Evolutionary conservation across 2,329 filamentous ascomycete genomes (phyloP), one percentile per base, ranked within the genome.

Genomic region (Ceratocystis harringtonii): DNA sequence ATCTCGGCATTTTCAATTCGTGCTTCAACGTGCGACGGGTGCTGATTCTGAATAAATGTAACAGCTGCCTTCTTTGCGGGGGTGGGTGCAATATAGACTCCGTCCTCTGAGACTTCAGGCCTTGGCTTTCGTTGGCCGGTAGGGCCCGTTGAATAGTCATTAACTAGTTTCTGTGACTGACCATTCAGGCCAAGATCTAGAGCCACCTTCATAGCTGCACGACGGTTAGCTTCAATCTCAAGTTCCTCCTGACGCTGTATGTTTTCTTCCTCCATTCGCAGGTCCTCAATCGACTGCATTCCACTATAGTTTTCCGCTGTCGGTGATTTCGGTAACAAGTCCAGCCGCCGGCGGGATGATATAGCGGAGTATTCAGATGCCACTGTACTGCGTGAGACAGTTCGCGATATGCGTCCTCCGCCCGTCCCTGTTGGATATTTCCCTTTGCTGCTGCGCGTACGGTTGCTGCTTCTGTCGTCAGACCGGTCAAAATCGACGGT

Each of bases 401-500:
- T 84, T 65, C 83, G 77, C 6, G 80, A 79, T 41, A 77, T 71
- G 61, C 68, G 19, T 66, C 70, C 65, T 68, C 75, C 70, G 25
- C 52, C 52, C 5, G 43, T 28, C 63, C 70, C 70, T 8, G 74
- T 77, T 32, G 77, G 78, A 55, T 78, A 75, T 71, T 85, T 85
- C 0, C 83, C 83, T 69, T 84, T 85, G 69, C 80, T 85, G 68
- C 80, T 82, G 68, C 76, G 75, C 25, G 81, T 84, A 68, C 81
- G 87, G 58, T 81, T 83, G 70, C 87, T 91, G 69, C 86, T 86
- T 58, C 82, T 81, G 71, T 90, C 88, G 66, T 94, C 90, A 69
- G 87, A 84, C 63, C 88, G 83, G 68, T 91, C 86, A 68, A 96
- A 79, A 2, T 86, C 84, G 73, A 95, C 86, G 2, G 91, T 89